Base-by-base conservation (phyloP, 805 yeast species). In the Cyberlindnera saturnus region DNA sequence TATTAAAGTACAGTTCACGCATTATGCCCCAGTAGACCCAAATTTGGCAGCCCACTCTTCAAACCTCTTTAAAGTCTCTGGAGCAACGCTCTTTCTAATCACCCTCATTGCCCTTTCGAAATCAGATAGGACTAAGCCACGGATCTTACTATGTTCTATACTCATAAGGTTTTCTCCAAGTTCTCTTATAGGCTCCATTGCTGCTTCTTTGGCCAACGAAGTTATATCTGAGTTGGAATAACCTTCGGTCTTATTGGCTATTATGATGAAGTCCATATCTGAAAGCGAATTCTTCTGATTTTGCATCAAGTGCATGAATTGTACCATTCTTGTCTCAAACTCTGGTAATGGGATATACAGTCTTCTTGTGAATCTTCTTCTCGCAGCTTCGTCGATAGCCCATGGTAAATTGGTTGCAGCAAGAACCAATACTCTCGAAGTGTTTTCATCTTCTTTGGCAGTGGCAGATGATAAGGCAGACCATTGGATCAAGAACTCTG, bases 331-430 rank as follows among this genome's bases (percentile, higher is more conserved):
- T 2, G 97, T 88, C 51, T 83, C 90, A 19, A 70, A 75, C 59
- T 90, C 98, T 0, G 99, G 98, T 37, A 93, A 68, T 4, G 98
- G 98, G 42, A 93, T 90, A 63, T 93, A 90, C 57, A 87, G 95
- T 40, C 97, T 71, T 55, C 95, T 77, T 6, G 87, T 95, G 64
- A 91, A 91, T 49, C 98, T 73, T 61, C 98, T 75, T 56, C 97
- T 71, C 1, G 98, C 97, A 3, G 97, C 97, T 57, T 93, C 98
- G 63, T 91, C 99, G 47, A 86, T 89, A 2, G 88, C 84, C 99
- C 99, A 91, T 0, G 99, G 99, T 48, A 91, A 62, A 61, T 91
- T 93, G 0, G 98, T 91, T 1, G 98, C 97, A 0, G 96, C 98
- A 34, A 93, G 66, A 3, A 91, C 95, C 32, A 93, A 69, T 3